Evolutionary conservation across 2,329 filamentous ascomycete species (phyloP).

Genomic region (Blastomyces parvus): DNA sequence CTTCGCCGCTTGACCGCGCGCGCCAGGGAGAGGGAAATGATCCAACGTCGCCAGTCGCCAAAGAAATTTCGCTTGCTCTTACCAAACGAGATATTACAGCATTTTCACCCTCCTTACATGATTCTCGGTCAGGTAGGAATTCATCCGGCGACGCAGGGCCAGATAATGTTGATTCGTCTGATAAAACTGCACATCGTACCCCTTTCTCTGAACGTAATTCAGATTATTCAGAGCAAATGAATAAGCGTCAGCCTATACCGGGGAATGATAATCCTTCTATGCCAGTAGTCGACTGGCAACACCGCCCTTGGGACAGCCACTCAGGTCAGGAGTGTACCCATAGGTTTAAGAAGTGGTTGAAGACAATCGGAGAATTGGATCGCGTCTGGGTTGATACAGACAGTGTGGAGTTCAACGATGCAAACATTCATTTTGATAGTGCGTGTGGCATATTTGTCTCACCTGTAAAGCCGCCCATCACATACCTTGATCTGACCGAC

Average conservation of each 20-base stretch:
- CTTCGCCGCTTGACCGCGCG: constrained; percentile 5
- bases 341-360: constrained; percentile 13
- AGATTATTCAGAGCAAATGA: neutral
- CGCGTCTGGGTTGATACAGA: constrained; percentile 18
- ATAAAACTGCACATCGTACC: neutral
- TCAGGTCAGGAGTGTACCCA: constrained; percentile 12
- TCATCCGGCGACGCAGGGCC: neutral
- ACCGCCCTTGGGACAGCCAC: constrained; percentile 17
- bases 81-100: neutral
- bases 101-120: neutral
- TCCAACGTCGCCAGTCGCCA: constrained; percentile 17
- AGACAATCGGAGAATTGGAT: constrained; percentile 12
- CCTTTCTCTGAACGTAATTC: neutral
- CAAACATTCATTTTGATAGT: constrained; percentile 25
- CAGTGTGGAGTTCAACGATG: constrained; percentile 26
- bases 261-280: neutral
- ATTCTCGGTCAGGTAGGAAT: neutral
- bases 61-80: constrained; percentile 12
- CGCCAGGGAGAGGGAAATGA: constrained; percentile 23
- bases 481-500: constrained; percentile 21
- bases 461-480: constrained; percentile 17
- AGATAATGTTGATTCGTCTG: neutral
- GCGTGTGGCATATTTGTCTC: constrained; percentile 19
- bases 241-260: neutral
- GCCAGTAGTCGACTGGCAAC: constrained; percentile 21